Evolutionary conservation across 2,329 filamentous ascomycete genomes (phyloP).

Genomic region (Scortechinia acanthostroma): DNA sequence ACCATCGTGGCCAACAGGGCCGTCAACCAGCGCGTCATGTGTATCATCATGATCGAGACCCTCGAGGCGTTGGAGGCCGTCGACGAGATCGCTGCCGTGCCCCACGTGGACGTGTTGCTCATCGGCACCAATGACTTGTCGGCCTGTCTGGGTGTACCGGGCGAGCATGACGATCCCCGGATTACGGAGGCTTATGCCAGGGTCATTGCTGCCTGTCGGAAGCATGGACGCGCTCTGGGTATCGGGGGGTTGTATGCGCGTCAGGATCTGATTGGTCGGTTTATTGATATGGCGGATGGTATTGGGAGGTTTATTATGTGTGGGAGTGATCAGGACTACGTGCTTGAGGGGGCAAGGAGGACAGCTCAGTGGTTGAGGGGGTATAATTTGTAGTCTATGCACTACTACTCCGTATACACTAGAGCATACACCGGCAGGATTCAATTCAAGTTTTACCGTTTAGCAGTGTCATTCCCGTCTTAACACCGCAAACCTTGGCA

Average conservation of each 20-base stretch:
- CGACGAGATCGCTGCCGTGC: conserved; percentile 2
- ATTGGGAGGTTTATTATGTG: too few relatives aligned
- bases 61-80: not conserved
- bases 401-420: too few relatives aligned
- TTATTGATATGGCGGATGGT: too few relatives aligned
- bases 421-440: too few relatives aligned
- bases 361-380: too few relatives aligned
- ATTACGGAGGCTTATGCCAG: not conserved
- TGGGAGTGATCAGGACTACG: too few relatives aligned
- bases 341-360: too few relatives aligned
- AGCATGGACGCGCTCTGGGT: conserved; percentile 2
- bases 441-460: too few relatives aligned
- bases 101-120: conserved; percentile 2
- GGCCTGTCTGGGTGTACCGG: conserved; percentile 1
- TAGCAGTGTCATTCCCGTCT: too few relatives aligned
- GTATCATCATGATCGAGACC: conserved; percentile 1
- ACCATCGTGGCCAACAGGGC: not conserved
- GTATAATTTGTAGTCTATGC: too few relatives aligned
- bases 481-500: too few relatives aligned
- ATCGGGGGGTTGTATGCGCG: not conserved
- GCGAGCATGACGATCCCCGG: not conserved
- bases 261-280: not conserved
- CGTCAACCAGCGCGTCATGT: not conserved
- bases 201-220: not conserved
- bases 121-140: conserved; percentile 2